Conservation (phyloP, 257 asterid genomes). For the Solanum lycopersicoides region DNA sequence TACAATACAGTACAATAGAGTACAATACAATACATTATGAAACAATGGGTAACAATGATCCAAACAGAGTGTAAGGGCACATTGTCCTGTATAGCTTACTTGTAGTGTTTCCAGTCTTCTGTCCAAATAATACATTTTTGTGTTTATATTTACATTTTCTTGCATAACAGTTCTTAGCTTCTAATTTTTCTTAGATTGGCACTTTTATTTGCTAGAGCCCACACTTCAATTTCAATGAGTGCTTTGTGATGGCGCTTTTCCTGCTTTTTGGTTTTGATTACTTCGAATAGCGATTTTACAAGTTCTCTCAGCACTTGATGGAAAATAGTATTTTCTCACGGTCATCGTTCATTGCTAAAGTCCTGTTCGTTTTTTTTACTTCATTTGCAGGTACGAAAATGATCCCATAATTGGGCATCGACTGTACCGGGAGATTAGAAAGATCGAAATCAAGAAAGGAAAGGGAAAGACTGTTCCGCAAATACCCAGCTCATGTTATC, state of each 20-base stretch:
- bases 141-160: neutral
- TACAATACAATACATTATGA: too few relatives aligned
- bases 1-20: too few relatives aligned
- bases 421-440: slow-evolving; percentile 76
- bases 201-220: neutral
- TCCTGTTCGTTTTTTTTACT: neutral
- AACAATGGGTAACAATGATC: too few relatives aligned
- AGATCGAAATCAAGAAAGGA: slow-evolving; percentile 81
- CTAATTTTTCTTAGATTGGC: neutral
- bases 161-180: neutral
- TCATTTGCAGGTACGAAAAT: slow-evolving; percentile 69
- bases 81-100: neutral
- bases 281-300: neutral
- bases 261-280: neutral
- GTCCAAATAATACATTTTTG: neutral
- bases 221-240: neutral
- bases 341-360: neutral
- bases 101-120: neutral
- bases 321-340: neutral
- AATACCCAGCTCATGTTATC: slow-evolving; percentile 74
- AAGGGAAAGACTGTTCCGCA: slow-evolving; percentile 71
- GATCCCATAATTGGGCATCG: slow-evolving; percentile 88
- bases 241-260: neutral
- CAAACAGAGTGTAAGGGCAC: too few relatives aligned
- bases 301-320: neutral